These are phyloP conservation scores for Chlorella sorokiniana DNA, from an alignment of 139 green algal genomes.

Conservation along the genomic window DNA sequence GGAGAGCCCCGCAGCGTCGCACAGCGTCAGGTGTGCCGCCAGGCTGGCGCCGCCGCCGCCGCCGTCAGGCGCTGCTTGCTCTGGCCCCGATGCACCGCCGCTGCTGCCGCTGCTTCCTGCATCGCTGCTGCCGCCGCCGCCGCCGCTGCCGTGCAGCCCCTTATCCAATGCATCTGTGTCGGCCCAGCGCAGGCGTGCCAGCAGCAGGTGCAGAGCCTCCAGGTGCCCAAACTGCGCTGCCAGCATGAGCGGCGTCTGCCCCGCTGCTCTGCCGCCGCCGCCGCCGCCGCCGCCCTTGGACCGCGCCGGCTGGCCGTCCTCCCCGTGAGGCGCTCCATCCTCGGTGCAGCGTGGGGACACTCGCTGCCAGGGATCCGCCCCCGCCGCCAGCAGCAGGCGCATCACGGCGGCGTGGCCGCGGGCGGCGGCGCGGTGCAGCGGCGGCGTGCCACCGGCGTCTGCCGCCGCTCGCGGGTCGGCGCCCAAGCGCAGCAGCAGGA, in stretches of 20 bases:
- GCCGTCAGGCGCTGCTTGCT: neutral
- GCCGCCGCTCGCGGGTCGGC: neutral
- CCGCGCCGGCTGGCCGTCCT: neutral
- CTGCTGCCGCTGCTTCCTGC: neutral
- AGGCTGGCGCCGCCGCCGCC: neutral
- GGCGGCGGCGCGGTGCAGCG: slow-evolving; percentile 30
- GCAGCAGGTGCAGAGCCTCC: neutral
- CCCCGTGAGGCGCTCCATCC: too few species aligned
- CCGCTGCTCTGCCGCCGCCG: neutral
- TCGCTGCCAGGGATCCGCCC: neutral
- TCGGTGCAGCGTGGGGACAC: neutral
- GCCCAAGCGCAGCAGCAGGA: slow-evolving; percentile 4
- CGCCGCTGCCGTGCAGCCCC: neutral
- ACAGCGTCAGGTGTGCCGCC: neutral
- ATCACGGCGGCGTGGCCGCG: slow-evolving; percentile 7
- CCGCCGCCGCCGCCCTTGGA: neutral
- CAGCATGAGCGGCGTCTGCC: slow-evolving; percentile 30
- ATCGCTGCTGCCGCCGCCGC: neutral
- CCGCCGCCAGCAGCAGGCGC: slow-evolving; percentile 14
- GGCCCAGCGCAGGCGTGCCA: neutral
- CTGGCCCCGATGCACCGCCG: neutral
- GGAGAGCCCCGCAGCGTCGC: neutral
- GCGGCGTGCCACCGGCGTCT: slow-evolving; percentile 8
- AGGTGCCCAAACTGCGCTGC: slow-evolving; percentile 32
- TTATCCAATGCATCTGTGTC: neutral